Base-by-base conservation (phyloP, 768 basidiomycete genomes). In the Naganishia antarctica region DNA sequence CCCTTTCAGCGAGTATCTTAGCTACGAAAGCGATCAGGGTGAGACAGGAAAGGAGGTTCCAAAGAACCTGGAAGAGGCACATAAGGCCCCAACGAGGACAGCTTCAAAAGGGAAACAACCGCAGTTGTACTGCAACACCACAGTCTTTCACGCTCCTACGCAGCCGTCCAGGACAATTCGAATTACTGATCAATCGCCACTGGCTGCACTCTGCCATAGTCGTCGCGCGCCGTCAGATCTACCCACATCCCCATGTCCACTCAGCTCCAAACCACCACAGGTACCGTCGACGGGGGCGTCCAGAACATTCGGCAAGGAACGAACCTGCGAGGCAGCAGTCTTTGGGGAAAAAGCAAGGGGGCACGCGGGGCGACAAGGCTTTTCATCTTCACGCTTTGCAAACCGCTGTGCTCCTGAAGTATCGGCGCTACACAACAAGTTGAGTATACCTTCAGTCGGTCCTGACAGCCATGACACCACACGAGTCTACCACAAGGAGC, bases 1-100 rank as follows among this genome's bases (percentile, higher is more conserved):
- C 15, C 53, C 53, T 16, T 57, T 57, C 53, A 57, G 53, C 53
- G 53, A 57, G 13, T 57, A 57, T 40, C 15, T 57, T 2, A 57
- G 53, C 37, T 57, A 57, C 37, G 53, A 57, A 29, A 57, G 53
- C 53, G 37, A 51, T 13, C 50, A 51, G 34, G 50, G 23, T 23
- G 53, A 40, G n/a, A 16, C 8, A 21, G 18, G 50, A 18, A 18
- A 51, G 1, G 15, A 31, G 5, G 37, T 34, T 13, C 6, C 43
- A 21, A 5, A 57, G 2, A 34, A 11, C 26, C 1, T 11, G 3
- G n/a, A 16, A 6, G 37, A 41, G 15, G 15, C 26, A 7, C 26
- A 32, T 3, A 51, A 2, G 4, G n/a, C 6, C 13, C 5, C 18
- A 12, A 44, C 5, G n/a, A n/a, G n/a, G 43, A 44, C 43, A 6